Percentiles rank a stretch among this genome's conserved stretches.
Evolutionary conservation across 345 rosid genomes (phyloP).

Genomic region (Sisymbrium altissimum): DNA sequence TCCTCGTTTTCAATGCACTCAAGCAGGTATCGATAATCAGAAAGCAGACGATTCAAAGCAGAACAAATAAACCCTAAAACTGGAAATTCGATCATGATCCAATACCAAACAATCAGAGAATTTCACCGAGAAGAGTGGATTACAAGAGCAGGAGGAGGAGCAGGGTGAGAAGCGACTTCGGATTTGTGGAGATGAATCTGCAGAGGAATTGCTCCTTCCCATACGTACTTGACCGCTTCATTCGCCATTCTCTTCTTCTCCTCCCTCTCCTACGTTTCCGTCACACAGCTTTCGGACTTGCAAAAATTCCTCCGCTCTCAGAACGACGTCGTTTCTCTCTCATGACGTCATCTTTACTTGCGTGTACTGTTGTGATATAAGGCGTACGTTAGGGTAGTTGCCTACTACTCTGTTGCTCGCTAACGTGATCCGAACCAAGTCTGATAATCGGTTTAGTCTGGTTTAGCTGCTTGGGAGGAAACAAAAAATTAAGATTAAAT

Average conservation of each 20-base stretch:
- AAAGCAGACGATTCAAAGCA: neutral
- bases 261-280: neutral
- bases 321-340: slow-evolving; percentile 20
- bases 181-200: slow-evolving; percentile 85
- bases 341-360: slow-evolving; percentile 20
- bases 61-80: slow-evolving; percentile 1
- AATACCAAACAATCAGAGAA: neutral
- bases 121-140: neutral
- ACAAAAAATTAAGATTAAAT: neutral
- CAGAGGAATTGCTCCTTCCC: slow-evolving; percentile 93
- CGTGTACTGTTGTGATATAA: neutral
- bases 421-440: slow-evolving; percentile 21
- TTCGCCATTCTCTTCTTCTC: slow-evolving; percentile 32
- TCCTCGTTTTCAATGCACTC: neutral
- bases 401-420: neutral
- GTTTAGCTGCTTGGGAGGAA: neutral
- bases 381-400: slow-evolving; percentile 13
- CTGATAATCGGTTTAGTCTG: neutral
- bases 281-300: neutral
- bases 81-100: slow-evolving; percentile 10
- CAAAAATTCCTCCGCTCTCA: neutral
- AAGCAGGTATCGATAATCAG: slow-evolving; percentile 6
- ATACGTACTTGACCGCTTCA: slow-evolving; percentile 66
- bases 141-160: slow-evolving; percentile 79
- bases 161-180: slow-evolving; percentile 80